phyloP scores from a whole-genome alignment of 495 filamentous ascomycete genomes.

The Hypoxylon fuscum region DNA sequence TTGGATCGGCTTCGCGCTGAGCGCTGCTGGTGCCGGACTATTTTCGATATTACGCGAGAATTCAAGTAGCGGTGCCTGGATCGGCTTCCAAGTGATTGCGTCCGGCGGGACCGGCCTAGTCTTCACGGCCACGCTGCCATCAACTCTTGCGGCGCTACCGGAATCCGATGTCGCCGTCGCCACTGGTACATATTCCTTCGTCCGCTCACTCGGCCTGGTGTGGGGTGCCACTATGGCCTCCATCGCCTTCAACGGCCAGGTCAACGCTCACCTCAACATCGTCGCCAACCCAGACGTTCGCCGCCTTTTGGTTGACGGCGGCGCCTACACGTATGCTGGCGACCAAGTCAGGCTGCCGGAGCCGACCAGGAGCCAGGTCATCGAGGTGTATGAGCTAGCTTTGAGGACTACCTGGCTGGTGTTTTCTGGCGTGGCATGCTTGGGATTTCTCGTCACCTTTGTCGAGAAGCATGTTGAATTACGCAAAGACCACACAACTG shows the following conservation, averaged over 20 bases:
- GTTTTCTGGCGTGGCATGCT: not conserved
- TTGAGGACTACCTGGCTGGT: constrained; percentile 2
- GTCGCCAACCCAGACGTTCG: not conserved
- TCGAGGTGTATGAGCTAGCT: constrained; percentile 3
- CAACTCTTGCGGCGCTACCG: constrained; percentile 25
- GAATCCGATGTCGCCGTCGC: constrained; percentile 13
- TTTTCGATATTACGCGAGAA: constrained; percentile 45
- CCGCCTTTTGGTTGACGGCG: not conserved
- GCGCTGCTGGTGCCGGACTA: constrained; percentile 50
- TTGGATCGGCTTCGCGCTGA: constrained; percentile 43
- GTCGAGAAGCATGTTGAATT: constrained; percentile 16
- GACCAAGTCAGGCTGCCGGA: not conserved
- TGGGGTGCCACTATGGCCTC: constrained; percentile 47
- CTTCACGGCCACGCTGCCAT: constrained; percentile 14
- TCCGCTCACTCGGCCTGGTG: constrained; percentile 50
- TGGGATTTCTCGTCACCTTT: constrained; percentile 10
- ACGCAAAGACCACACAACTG: not conserved
- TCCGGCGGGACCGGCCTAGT: constrained; percentile 21
- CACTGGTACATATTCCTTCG: constrained; percentile 36
- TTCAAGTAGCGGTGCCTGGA: constrained; percentile 35
- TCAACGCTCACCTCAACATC: constrained; percentile 1
- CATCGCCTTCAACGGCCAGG: constrained; percentile 27
- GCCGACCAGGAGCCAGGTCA: constrained; percentile 4
- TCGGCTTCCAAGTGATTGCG: constrained; percentile 34
- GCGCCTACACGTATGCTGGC: constrained; percentile 1